These are phyloP conservation scores for Penicillium sp. DNA, from an alignment of 2,329 filamentous ascomycete species.

Conservation along the genomic window DNA sequence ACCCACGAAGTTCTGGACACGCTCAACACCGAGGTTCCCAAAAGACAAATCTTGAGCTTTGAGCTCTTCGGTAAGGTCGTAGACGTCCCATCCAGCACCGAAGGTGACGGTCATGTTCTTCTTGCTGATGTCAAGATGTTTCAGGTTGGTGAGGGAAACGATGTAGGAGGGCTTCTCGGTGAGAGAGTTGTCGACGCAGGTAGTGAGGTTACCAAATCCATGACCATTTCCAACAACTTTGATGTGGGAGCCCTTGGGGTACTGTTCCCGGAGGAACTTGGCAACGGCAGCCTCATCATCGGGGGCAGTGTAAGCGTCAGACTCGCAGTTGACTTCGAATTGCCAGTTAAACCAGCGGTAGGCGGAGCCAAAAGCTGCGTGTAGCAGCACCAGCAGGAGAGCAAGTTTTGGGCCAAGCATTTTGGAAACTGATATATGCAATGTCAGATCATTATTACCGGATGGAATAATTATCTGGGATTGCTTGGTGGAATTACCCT, in stretches of 20 bases:
- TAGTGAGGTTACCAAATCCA: slow-evolving; percentile 4
- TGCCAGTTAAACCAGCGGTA: slow-evolving; percentile 6
- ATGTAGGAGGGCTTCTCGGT: slow-evolving; percentile 1
- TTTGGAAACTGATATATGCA: too few species aligned
- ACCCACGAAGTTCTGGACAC: slow-evolving; percentile 2
- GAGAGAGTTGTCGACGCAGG: neutral
- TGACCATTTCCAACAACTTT: slow-evolving; percentile 3
- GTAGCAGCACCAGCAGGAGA: neutral
- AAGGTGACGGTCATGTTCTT: slow-evolving; percentile 1
- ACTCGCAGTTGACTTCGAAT: neutral
- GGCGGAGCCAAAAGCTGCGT: neutral
- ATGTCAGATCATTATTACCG: too few species aligned
- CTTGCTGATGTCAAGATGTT: neutral
- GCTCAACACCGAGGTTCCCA: neutral
- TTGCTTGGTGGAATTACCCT: too few species aligned
- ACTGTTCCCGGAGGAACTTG: neutral
- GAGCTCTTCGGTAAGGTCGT: slow-evolving; percentile 1
- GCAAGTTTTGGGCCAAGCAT: neutral
- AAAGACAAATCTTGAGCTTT: neutral
- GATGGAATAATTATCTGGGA: too few species aligned
- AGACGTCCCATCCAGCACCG: slow-evolving; percentile 1
- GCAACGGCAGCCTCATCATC: neutral
- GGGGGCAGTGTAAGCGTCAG: neutral
- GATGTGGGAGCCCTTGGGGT: neutral
- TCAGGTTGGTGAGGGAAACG: slow-evolving; percentile 1